Conservation (phyloP, 2,329 filamentous ascomycete genomes). For the Ascosphaera apis region DNA sequence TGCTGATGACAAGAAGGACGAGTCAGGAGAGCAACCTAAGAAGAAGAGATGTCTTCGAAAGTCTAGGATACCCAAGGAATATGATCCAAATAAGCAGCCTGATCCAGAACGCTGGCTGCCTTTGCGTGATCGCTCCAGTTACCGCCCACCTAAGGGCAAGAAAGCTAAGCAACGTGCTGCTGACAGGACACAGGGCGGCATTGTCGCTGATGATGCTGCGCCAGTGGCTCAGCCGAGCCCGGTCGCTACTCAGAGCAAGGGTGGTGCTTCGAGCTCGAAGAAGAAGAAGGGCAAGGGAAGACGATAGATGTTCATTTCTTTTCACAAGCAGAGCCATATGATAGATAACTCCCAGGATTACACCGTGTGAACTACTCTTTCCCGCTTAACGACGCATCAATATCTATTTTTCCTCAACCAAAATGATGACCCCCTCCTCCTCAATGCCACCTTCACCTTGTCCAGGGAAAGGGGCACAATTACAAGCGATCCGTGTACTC, state of each 20-base stretch:
- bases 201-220: conserved; percentile 50
- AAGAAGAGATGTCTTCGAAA: conserved; percentile 22
- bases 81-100: conserved; percentile 50
- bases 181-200: conserved; percentile 65
- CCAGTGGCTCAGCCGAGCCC: conserved; percentile 18
- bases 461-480: no score
- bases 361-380: no score
- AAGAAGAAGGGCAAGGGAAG: conserved; percentile 30
- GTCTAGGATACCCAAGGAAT: conserved; percentile 25
- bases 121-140: conserved; percentile 66
- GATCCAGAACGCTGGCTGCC: conserved; percentile 91
- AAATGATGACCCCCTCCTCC: no score
- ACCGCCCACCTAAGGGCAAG: conserved; percentile 72
- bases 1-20: not conserved
- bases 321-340: no score
- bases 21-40: conserved; percentile 8
- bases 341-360: no score
- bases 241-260: conserved; percentile 10
- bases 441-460: no score
- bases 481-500: no score
- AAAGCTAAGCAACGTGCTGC: conserved; percentile 69
- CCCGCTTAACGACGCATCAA: no score
- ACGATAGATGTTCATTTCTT: conserved; percentile 16
- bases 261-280: conserved; percentile 17
- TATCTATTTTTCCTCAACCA: no score